These are phyloP conservation scores for Stephania cephalantha DNA, from an alignment of 164 flowering plant species.

Conservation along the genomic window DNA sequence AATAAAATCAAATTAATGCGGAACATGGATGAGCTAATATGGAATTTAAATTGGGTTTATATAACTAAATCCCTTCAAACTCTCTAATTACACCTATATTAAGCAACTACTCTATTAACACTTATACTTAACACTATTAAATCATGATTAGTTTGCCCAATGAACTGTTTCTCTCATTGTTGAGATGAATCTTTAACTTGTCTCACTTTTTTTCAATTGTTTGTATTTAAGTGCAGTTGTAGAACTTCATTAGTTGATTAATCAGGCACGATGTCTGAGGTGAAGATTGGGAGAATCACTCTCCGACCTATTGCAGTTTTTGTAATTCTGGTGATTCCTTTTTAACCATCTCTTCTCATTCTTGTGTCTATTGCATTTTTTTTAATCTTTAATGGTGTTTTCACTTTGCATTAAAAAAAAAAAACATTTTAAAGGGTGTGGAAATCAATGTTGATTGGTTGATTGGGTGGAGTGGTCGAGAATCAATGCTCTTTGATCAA, in stretches of 20 bases:
- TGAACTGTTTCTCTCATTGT: neutral
- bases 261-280: neutral
- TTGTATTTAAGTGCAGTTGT: neutral
- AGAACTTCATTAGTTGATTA: neutral
- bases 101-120: neutral
- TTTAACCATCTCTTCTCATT: neutral
- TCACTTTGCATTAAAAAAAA: neutral
- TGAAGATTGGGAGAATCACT: conserved; percentile 29
- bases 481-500: too few species aligned
- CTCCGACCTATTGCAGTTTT: conserved; percentile 24
- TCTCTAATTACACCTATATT: too few species aligned
- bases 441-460: too few species aligned
- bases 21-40: too few species aligned
- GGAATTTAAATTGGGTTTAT: too few species aligned
- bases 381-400: neutral
- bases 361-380: neutral
- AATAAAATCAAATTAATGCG: too few species aligned
- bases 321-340: conserved; percentile 22
- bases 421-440: too few species aligned
- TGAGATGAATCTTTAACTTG: neutral
- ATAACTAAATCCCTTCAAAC: too few species aligned
- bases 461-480: too few species aligned
- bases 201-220: neutral
- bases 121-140: neutral
- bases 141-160: neutral